Evolutionary conservation across 805 yeast genomes (phyloP).

Genomic region (Metschnikowia cubensis): DNA sequence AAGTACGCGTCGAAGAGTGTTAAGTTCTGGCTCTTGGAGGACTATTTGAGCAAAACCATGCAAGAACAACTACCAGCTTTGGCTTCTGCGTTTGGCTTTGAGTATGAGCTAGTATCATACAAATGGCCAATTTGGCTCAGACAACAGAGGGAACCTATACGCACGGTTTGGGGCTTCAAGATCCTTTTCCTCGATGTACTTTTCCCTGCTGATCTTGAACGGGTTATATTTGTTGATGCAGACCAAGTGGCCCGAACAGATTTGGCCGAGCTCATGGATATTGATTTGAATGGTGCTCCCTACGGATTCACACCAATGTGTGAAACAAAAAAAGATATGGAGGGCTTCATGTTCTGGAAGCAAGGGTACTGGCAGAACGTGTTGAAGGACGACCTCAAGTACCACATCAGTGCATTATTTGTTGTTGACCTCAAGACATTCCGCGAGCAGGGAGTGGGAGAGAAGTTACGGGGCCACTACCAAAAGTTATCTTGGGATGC

Average conservation of each 20-base stretch:
- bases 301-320: conserved; percentile 89
- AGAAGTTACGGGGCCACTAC: conserved; percentile 75
- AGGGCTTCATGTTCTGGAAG: conserved; percentile 88
- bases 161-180: conserved; percentile 87
- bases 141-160: conserved; percentile 69
- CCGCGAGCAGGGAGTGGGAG: conserved; percentile 70
- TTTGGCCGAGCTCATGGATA: conserved; percentile 58
- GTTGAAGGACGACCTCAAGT: conserved; percentile 54
- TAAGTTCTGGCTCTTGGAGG: conserved; percentile 84
- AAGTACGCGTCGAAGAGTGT: conserved; percentile 53
- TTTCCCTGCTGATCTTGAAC: conserved; percentile 72
- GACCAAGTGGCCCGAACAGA: conserved; percentile 80
- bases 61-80: conserved; percentile 55
- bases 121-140: conserved; percentile 93
- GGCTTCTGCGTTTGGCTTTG: conserved; percentile 56
- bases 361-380: conserved; percentile 81
- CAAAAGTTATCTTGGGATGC: conserved; percentile 79
- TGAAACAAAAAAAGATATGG: conserved; percentile 73
- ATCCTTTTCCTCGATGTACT: conserved; percentile 81
- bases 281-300: conserved; percentile 75
- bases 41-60: conserved; percentile 70
- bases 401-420: conserved; percentile 82
- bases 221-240: conserved; percentile 81
- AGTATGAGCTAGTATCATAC: conserved; percentile 75
- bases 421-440: conserved; percentile 72